Evolutionary conservation across 1,139 yeast species (phyloP).

Genomic region (Pichia sp.): DNA sequence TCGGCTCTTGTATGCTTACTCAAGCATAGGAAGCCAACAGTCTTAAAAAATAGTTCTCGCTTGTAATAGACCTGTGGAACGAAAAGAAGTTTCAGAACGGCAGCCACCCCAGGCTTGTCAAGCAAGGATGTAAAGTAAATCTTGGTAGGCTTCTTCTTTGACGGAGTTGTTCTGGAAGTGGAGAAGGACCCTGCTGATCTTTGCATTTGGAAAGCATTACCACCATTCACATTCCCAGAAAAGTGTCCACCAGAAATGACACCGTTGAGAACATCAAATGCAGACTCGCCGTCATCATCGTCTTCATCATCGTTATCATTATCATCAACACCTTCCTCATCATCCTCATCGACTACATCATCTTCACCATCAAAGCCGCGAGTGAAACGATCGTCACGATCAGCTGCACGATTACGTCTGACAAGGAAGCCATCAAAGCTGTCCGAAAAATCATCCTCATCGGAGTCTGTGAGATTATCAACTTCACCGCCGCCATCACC

Average conservation of each 20-base stretch:
- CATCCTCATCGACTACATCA: too few species aligned
- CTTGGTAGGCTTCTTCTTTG: constrained; percentile 26
- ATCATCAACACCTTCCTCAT: constrained; percentile 26
- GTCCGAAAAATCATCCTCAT: constrained; percentile 23
- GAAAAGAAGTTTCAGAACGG: constrained; percentile 64
- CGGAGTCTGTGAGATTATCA: constrained; percentile 11
- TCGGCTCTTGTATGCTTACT: constrained; percentile 78
- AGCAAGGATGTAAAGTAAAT: constrained; percentile 58
- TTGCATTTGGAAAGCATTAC: constrained; percentile 17
- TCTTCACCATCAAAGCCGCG: constrained; percentile 22
- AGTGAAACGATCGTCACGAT: constrained; percentile 24
- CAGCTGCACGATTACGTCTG: constrained; percentile 18
- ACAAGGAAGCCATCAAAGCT: constrained; percentile 12
- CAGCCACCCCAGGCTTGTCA: constrained; percentile 71
- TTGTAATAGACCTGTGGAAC: constrained; percentile 64
- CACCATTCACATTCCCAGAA: not conserved
- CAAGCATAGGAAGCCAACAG: constrained; percentile 61
- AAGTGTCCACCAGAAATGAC: not conserved
- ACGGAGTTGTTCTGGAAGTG: not conserved
- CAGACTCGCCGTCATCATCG: constrained; percentile 11
- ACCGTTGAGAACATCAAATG: not conserved
- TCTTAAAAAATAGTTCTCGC: constrained; percentile 58
- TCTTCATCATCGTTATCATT: constrained; percentile 24
- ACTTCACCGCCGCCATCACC: constrained; percentile 15
- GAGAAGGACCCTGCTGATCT: constrained; percentile 4